Evolutionary conservation across 2,329 filamentous ascomycete genomes (phyloP), one percentile per base, ranked within the genome.

Genomic region (Tolypocladium tropicale): DNA sequence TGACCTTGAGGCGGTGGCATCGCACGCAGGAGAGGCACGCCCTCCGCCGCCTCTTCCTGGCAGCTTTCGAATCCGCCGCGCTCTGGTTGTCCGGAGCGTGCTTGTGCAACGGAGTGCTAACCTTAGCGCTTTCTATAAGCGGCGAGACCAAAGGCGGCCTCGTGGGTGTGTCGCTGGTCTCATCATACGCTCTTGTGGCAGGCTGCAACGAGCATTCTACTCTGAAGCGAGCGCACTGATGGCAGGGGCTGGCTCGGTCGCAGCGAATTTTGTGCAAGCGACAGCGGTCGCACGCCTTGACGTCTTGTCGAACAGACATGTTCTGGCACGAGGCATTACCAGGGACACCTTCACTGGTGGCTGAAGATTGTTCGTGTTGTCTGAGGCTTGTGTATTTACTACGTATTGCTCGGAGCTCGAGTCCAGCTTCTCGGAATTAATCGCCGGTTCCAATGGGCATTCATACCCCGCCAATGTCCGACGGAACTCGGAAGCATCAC

Each of bases 1-100:
- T 54, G 23, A 54, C 41, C 33, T 54, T 54, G 32, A 54, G 43
- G 3, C 56, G 56, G 36, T 60, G 58, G 16, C 58, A 60, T 1
- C 58, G 46, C 16, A 53, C 52, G 33, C 58, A 60, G 18, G 58
- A 56, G 23, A 58, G 55, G 28, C 58, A 53, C 16, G 53, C 49
- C 7, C 58, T 23, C 14, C 39, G 53, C n/a, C 58, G 51, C 6
- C 33, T 56, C n/a, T 39, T 37, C 33, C 39, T 34, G 28, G 4
- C 9, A 16, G 6, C 6, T 9, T 32, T 4, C 18, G 2, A 18
- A n/a, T 2, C 12, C 9, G 28, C 4, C 14, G 16, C 3, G 28
- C 28, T n/a, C n/a, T n/a, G n/a, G n/a, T n/a, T 49, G 28, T 32
- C 18, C 28, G 23, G 32, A 5, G 46, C 28, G 16, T 2, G 28